Evolutionary conservation across 2,329 filamentous ascomycete species (phyloP).

Genomic region (Paraphoma sp.): DNA sequence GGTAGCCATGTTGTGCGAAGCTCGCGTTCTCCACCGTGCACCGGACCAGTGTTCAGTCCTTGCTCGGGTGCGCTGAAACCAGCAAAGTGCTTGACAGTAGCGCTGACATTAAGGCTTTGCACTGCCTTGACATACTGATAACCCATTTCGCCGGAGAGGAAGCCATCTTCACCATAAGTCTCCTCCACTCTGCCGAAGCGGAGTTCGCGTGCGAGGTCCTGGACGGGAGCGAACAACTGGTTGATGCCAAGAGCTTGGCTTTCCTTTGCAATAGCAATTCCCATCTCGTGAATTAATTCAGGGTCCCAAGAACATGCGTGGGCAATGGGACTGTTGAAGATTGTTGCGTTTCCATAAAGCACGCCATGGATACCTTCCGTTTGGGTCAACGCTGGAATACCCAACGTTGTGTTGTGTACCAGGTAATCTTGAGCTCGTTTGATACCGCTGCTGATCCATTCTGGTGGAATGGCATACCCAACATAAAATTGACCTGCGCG

Average conservation of each 20-base stretch:
- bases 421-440: constrained; percentile 73
- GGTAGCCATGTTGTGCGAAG: constrained; percentile 62
- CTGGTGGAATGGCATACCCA: constrained; percentile 69
- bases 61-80: constrained; percentile 74
- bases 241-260: constrained; percentile 72
- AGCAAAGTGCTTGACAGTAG: constrained; percentile 79
- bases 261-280: constrained; percentile 68
- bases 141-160: constrained; percentile 71
- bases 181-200: constrained; percentile 78
- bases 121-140: constrained; percentile 67
- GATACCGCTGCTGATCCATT: constrained; percentile 68
- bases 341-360: constrained; percentile 74
- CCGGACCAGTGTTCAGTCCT: constrained; percentile 71
- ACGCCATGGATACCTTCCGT: constrained; percentile 79
- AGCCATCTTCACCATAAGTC: constrained; percentile 73
- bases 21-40: constrained; percentile 63
- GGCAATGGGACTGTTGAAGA: constrained; percentile 79
- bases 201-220: constrained; percentile 73
- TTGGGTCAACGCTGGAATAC: constrained; percentile 75
- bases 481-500: constrained; percentile 76
- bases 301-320: constrained; percentile 76
- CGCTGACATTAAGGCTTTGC: constrained; percentile 69
- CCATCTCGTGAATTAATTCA: constrained; percentile 71
- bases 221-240: constrained; percentile 74
- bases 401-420: constrained; percentile 68